A percentile compares a stretch with the other conserved stretches of the same genome.
Evolutionary conservation across 2,329 filamentous ascomycete genomes (phyloP).

Genomic region (Ophiostoma himal-ulmi): DNA sequence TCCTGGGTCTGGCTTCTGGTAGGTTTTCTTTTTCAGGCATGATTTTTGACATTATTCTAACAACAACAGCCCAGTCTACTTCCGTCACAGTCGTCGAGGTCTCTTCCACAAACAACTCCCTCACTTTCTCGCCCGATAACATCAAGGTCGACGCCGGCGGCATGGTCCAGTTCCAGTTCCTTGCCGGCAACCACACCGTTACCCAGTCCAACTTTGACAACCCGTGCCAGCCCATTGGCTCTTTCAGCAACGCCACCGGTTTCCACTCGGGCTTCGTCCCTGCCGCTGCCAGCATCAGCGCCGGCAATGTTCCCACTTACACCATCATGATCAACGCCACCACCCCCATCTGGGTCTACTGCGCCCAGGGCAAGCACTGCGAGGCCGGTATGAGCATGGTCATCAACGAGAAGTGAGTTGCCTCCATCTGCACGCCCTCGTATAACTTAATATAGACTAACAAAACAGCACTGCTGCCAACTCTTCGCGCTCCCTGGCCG

Average conservation of each 20-base stretch:
- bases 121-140: conserved; percentile 61
- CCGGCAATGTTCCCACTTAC: conserved; percentile 57
- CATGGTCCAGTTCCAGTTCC: conserved; percentile 63
- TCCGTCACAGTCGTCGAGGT: conserved; percentile 55
- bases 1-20: conserved; percentile 46
- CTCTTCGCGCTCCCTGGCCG: conserved; percentile 45
- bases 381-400: conserved; percentile 45
- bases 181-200: conserved; percentile 67
- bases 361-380: conserved; percentile 43
- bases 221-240: conserved; percentile 31
- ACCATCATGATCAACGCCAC: conserved; percentile 63
- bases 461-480: conserved; percentile 44
- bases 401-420: conserved; percentile 64
- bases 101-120: conserved; percentile 43
- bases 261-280: conserved; percentile 65
- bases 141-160: conserved; percentile 58
- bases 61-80: conserved; percentile 26
- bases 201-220: conserved; percentile 63
- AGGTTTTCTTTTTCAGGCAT: conserved; percentile 21
- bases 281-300: conserved; percentile 47
- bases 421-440: background rate
- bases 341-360: conserved; percentile 52
- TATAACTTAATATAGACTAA: background rate
- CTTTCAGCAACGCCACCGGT: conserved; percentile 48
- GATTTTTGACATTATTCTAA: background rate